Evolutionary conservation across 1,284 basidiomycete genomes (phyloP).

Genomic region (Trichosporon coremiiforme): DNA sequence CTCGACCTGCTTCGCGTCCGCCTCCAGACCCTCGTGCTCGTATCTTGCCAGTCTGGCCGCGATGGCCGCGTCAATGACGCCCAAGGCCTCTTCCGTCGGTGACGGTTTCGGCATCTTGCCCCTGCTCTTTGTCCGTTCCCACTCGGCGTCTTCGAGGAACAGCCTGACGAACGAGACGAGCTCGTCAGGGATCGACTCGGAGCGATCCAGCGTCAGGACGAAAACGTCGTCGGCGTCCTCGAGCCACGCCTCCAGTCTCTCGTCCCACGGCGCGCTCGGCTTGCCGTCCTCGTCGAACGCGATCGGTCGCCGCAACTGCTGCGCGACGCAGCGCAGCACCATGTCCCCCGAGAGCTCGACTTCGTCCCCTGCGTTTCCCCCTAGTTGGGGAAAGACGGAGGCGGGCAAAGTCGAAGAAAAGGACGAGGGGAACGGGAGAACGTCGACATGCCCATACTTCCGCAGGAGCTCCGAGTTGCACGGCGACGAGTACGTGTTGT

Average conservation of each 20-base stretch:
- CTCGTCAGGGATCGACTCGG: slow-evolving; percentile 63
- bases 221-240: slow-evolving; percentile 84
- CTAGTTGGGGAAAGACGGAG: slow-evolving; percentile 34
- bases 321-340: slow-evolving; percentile 63
- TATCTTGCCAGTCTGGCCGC: slow-evolving; percentile 19
- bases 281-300: slow-evolving; percentile 51
- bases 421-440: slow-evolving; percentile 61
- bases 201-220: slow-evolving; percentile 61
- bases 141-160: slow-evolving; percentile 68
- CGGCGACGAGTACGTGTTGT: slow-evolving; percentile 93
- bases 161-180: slow-evolving; percentile 73
- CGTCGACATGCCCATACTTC: slow-evolving; percentile 90
- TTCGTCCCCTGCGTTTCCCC: slow-evolving; percentile 81
- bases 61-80: slow-evolving; percentile 61
- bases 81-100: slow-evolving; percentile 58
- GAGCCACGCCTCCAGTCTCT: slow-evolving; percentile 88
- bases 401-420: slow-evolving; percentile 51
- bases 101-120: slow-evolving; percentile 77
- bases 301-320: neutral
- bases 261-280: neutral
- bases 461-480: slow-evolving; percentile 94
- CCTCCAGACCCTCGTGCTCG: slow-evolving; percentile 29
- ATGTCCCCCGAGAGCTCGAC: slow-evolving; percentile 81
- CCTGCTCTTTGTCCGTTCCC: slow-evolving; percentile 66
- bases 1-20: slow-evolving; percentile 46